Conservation (phyloP, 208 protist genomes). For the Leishmania arabica region DNA sequence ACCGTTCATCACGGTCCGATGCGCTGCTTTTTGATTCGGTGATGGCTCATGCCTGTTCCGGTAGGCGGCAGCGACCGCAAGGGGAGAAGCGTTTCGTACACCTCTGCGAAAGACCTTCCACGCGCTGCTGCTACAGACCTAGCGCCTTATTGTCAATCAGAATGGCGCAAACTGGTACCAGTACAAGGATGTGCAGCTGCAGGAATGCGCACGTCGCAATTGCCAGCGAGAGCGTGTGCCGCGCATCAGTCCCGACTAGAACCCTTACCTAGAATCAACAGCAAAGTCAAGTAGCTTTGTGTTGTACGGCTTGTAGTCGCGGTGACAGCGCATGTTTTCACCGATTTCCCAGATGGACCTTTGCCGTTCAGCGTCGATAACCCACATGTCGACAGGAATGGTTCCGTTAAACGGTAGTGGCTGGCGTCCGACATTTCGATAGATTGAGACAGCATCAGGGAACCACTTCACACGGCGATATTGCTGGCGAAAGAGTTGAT, state of each 20-base stretch:
- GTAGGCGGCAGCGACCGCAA: too few species aligned
- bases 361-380: conserved; percentile 15
- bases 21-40: too few species aligned
- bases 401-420: conserved; percentile 24
- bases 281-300: conserved; percentile 12
- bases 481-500: conserved; percentile 22
- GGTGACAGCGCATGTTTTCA: not conserved
- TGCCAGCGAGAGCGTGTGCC: not conserved
- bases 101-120: too few species aligned
- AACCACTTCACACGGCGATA: conserved; percentile 34
- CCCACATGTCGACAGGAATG: conserved; percentile 39
- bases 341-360: conserved; percentile 22
- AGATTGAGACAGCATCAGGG: not conserved
- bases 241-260: not conserved
- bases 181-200: too few species aligned
- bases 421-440: not conserved
- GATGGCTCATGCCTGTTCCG: too few species aligned
- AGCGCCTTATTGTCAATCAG: too few species aligned
- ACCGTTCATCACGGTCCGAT: too few species aligned
- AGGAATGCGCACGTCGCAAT: too few species aligned
- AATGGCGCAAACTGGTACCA: too few species aligned
- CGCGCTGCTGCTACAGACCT: too few species aligned
- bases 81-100: too few species aligned
- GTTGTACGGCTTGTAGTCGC: conserved; percentile 15
- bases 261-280: too few species aligned